phyloP scores from a whole-genome alignment of 140 eudicot genomes.

The Stevia rebaudiana region DNA sequence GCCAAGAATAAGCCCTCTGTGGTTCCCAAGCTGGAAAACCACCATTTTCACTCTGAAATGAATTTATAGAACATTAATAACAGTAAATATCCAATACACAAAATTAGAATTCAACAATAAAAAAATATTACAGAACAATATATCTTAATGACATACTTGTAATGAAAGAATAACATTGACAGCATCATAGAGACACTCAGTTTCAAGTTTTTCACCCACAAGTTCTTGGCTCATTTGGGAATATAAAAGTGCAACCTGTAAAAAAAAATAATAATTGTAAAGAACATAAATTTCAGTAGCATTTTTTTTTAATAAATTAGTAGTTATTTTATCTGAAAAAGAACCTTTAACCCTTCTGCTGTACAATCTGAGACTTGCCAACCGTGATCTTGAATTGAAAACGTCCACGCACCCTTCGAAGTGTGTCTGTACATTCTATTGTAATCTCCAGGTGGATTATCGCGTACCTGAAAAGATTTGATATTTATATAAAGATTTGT shows the following conservation, averaged over 20 bases:
- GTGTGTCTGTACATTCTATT: conserved; percentile 49
- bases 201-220: conserved; percentile 45
- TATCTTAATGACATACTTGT: conserved; percentile 33
- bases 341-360: conserved; percentile 69
- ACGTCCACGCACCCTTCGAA: conserved; percentile 65
- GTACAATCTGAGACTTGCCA: conserved; percentile 83
- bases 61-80: neutral
- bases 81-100: neutral
- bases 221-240: conserved; percentile 44
- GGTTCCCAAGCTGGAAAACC: conserved; percentile 86
- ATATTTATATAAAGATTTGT: neutral
- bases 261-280: neutral
- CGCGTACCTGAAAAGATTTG: conserved; percentile 26
- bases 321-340: neutral
- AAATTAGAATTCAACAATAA: neutral
- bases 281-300: neutral
- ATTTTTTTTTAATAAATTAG: no score
- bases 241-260: conserved; percentile 41
- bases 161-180: conserved; percentile 56
- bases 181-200: conserved; percentile 45
- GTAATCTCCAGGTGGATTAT: conserved; percentile 54
- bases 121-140: neutral
- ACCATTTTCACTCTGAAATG: conserved; percentile 45
- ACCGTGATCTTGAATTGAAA: conserved; percentile 56
- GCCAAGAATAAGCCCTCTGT: conserved; percentile 49